Evolutionary conservation across 805 yeast genomes (phyloP).

Genomic region (Saturnispora dispora): DNA sequence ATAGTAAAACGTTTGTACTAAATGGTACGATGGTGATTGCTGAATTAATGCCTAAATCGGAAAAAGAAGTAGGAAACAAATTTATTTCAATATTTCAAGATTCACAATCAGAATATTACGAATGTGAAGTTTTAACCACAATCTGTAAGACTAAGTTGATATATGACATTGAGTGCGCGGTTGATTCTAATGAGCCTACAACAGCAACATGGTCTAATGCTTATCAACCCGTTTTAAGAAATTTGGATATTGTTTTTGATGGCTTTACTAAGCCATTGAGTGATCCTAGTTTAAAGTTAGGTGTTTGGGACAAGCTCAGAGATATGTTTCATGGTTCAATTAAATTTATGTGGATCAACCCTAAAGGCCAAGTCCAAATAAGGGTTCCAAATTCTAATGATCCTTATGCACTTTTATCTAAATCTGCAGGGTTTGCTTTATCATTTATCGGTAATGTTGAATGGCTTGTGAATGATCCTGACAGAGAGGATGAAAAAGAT

Average conservation of each 20-base stretch:
- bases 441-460: slow-evolving; percentile 57
- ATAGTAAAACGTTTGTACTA: slow-evolving; percentile 13
- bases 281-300: slow-evolving; percentile 77
- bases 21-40: slow-evolving; percentile 60
- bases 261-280: slow-evolving; percentile 83
- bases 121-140: slow-evolving; percentile 5
- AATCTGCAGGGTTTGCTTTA: slow-evolving; percentile 68
- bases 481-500: slow-evolving; percentile 45
- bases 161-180: slow-evolving; percentile 47
- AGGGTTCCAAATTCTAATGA: slow-evolving; percentile 66
- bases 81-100: slow-evolving; percentile 52
- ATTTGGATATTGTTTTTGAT: slow-evolving; percentile 67
- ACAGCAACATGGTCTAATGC: slow-evolving; percentile 79
- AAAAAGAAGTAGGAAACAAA: slow-evolving; percentile 48
- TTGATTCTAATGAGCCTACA: slow-evolving; percentile 49
- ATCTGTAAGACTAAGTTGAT: slow-evolving; percentile 12
- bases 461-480: slow-evolving; percentile 54
- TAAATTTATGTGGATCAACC: slow-evolving; percentile 39
- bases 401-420: slow-evolving; percentile 64
- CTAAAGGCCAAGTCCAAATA: slow-evolving; percentile 42
- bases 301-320: slow-evolving; percentile 89
- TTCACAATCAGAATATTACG: slow-evolving; percentile 21
- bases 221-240: slow-evolving; percentile 76
- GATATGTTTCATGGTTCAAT: slow-evolving; percentile 63
- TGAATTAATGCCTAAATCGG: slow-evolving; percentile 48